Conservation (phyloP, 768 basidiomycete species). For the Flagelloscypha sp. region DNA sequence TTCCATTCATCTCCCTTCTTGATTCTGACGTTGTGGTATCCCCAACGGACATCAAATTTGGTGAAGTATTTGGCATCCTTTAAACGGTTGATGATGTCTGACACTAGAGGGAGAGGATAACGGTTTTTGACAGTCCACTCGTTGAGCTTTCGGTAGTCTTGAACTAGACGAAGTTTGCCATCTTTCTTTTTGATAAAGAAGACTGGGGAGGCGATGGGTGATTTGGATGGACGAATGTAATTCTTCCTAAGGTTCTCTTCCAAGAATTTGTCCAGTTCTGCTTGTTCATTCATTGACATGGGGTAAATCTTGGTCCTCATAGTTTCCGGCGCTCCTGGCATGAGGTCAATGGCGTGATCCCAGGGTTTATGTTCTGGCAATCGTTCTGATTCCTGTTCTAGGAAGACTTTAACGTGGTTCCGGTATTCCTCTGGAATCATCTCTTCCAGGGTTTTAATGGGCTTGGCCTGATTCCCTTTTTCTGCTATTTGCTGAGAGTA, state of each 20-base stretch:
- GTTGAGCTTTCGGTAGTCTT: too few species aligned
- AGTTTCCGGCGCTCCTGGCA: slow-evolving; percentile 11
- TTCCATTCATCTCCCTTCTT: slow-evolving; percentile 17
- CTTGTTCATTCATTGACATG: slow-evolving; percentile 18
- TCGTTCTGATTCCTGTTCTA: slow-evolving; percentile 12
- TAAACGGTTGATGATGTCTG: slow-evolving; percentile 9
- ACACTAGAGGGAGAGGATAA: slow-evolving; percentile 11
- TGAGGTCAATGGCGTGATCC: slow-evolving; percentile 20
- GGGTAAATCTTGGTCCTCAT: slow-evolving; percentile 19
- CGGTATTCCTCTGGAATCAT: slow-evolving; percentile 13
- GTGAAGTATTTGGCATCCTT: slow-evolving; percentile 12
- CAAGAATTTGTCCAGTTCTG: slow-evolving; percentile 15
- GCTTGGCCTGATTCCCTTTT: too few species aligned
- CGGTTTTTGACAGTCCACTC: slow-evolving; percentile 6
- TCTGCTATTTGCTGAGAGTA: too few species aligned
- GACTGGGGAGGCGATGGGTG: too few species aligned
- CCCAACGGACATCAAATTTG: slow-evolving; percentile 18
- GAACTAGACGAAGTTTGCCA: too few species aligned
- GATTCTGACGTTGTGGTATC: slow-evolving; percentile 16
- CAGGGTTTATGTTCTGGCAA: slow-evolving; percentile 19
- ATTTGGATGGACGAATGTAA: too few species aligned
- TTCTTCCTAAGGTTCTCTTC: slow-evolving; percentile 16
- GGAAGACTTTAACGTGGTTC: slow-evolving; percentile 17
- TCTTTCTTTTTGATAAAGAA: too few species aligned
- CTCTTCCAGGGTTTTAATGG: slow-evolving; percentile 9